Evolutionary conservation across 2,329 filamentous ascomycete genomes (phyloP).

Genomic region (Fusarium domesticum): DNA sequence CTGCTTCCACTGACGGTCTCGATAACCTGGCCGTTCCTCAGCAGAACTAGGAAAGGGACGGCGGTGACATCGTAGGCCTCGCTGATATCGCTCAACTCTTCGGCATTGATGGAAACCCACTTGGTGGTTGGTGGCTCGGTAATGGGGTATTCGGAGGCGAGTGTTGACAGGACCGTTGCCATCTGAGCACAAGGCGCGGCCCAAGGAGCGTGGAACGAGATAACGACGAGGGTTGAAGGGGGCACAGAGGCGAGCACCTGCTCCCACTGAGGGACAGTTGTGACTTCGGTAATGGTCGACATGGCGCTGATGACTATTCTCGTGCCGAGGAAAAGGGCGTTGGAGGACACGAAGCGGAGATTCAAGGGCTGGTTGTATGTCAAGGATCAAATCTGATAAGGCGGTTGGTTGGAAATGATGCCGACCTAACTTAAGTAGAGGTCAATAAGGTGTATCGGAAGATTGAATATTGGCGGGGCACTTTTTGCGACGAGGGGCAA

Average conservation of each 20-base stretch:
- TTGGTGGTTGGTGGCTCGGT: slow-evolving; percentile 63
- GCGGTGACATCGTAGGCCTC: slow-evolving; percentile 93
- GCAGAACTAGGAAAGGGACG: slow-evolving; percentile 85
- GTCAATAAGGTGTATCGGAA: too few relatives aligned
- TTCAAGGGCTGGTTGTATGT: slow-evolving; percentile 7
- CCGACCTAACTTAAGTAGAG: slow-evolving; percentile 17
- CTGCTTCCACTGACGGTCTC: slow-evolving; percentile 90
- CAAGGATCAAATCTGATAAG: slow-evolving; percentile 22
- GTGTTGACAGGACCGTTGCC: slow-evolving; percentile 77
- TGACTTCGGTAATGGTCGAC: slow-evolving; percentile 76
- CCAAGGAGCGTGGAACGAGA: slow-evolving; percentile 97
- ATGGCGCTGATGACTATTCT: slow-evolving; percentile 43
- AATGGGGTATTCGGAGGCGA: slow-evolving; percentile 80
- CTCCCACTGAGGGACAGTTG: slow-evolving; percentile 70
- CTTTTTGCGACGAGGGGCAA: slow-evolving; percentile 18
- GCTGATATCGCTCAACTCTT: slow-evolving; percentile 87
- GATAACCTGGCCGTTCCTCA: slow-evolving; percentile 70
- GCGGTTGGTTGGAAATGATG: slow-evolving; percentile 12
- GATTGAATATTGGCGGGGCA: slow-evolving; percentile 29
- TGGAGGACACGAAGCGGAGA: background rate
- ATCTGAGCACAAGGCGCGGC: slow-evolving; percentile 95
- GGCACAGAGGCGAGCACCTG: slow-evolving; percentile 64
- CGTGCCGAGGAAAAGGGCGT: background rate
- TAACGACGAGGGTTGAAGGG: slow-evolving; percentile 69
- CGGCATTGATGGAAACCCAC: slow-evolving; percentile 90